Percentiles rank a stretch among this genome's conserved stretches.
phyloP scores from a whole-genome alignment of 1,284 basidiomycete genomes.

The Neolentinus lepideus region DNA sequence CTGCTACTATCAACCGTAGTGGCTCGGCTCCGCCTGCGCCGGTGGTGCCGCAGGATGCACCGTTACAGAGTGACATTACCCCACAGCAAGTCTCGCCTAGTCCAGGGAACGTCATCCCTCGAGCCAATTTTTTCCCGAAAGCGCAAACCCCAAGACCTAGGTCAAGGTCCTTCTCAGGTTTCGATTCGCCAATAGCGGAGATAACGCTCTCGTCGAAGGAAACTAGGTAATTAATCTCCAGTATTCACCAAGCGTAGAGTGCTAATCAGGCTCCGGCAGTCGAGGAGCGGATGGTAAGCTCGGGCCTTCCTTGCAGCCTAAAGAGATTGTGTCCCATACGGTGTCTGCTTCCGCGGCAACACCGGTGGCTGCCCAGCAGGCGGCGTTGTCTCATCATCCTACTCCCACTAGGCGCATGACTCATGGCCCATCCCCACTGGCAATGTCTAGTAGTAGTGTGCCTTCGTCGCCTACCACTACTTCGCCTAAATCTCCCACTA shows the following conservation, averaged over 20 bases:
- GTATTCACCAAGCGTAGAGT: background rate
- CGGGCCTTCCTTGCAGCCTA: background rate
- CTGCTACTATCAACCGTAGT: background rate
- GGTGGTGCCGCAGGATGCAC: background rate
- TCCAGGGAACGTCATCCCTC: constrained; percentile 30
- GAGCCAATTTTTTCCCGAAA: constrained; percentile 58
- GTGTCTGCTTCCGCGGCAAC: background rate
- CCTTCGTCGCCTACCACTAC: background rate
- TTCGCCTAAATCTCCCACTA: background rate
- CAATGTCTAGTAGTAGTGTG: constrained; percentile 32
- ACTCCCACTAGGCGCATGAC: constrained; percentile 13
- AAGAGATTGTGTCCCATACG: background rate
- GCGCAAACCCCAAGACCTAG: constrained; percentile 46
- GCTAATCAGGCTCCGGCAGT: background rate
- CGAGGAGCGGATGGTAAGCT: background rate
- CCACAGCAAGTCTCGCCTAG: background rate
- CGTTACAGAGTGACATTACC: background rate
- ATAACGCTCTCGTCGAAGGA: constrained; percentile 20
- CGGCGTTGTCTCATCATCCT: constrained; percentile 2
- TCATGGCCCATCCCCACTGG: constrained; percentile 44
- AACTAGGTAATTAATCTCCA: constrained; percentile 28
- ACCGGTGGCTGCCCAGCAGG: constrained; percentile 3
- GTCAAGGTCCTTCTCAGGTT: constrained; percentile 69
- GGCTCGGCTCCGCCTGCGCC: background rate
- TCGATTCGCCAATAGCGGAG: constrained; percentile 34